Base-by-base conservation (phyloP, 495 filamentous ascomycete genomes). In the Penicillium riverlandense region DNA sequence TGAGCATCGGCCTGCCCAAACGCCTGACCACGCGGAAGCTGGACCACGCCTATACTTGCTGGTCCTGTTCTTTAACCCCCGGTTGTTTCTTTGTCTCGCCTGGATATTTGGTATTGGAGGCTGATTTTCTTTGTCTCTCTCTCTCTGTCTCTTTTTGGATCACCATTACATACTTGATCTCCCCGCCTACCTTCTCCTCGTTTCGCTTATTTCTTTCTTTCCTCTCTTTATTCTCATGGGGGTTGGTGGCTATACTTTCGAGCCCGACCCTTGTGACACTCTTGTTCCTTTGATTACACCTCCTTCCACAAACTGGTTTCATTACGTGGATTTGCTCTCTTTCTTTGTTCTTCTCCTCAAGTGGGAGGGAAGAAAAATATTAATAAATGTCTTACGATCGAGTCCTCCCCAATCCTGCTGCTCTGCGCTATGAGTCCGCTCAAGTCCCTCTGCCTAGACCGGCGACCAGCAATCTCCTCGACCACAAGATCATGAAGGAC, bases 381-480 rank as follows among this genome's bases (percentile, higher is more conserved):
- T 22, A 22, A 57, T 57, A 65, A 66, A 76, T 77, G 73, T 76
- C 73, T 67, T 78, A 66, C 61, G 70, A 78, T 62, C 72, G 74
- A 70, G 73, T 78, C 41, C 67, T 78, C 28, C 74, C 74, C 52
- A 61, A 63, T 41, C 74, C 72, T 41, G 52, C 62, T 59, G 63
- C 66, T 61, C 54, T 76, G 37, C 68, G 61, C 41, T 59, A 74
- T 69, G 69, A 72, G 38, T 49, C 61, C 48, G 45, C 57, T 32
- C 57, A 54, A 52, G 55, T 60, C 43, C 49, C 52, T 35, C 46
- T 63, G 11, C 48, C 58, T 40, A 56, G 64, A 52, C 56, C 50
- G 29, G 59, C 64, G 32, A 22, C 48, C 40, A 67, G 68, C 52
- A 66, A 62, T 38, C 60, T 74, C 28, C 53, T 71, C 43, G 71